These are phyloP conservation scores for Hypomontagnella submonticulosa DNA, from an alignment of 495 filamentous ascomycete species.

Conservation along the genomic window DNA sequence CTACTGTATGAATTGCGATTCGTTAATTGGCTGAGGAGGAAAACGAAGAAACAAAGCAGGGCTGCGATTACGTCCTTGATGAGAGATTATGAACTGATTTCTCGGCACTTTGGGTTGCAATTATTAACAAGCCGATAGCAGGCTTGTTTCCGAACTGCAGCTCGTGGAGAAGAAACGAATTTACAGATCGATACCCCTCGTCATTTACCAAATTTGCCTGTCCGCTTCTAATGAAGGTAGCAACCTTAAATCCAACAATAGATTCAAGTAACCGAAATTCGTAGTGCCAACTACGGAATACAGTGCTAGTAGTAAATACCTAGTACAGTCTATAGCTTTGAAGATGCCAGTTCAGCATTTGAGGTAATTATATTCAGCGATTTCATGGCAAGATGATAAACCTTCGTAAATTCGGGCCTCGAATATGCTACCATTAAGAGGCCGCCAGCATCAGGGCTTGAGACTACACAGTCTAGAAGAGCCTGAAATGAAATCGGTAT, in stretches of 20 bases:
- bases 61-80: constrained; percentile 17
- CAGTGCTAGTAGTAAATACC: not conserved
- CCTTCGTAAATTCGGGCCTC: constrained; percentile 5
- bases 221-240: not conserved
- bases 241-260: constrained; percentile 1
- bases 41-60: constrained; percentile 26
- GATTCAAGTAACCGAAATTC: too few species aligned
- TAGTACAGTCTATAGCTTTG: not conserved
- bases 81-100: constrained; percentile 36
- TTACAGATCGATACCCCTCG: not conserved
- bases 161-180: constrained; percentile 20
- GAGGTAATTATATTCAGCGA: not conserved
- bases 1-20: constrained; percentile 10
- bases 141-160: constrained; percentile 10
- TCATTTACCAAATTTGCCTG: not conserved
- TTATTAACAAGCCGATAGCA: constrained; percentile 18
- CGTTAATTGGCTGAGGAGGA: constrained; percentile 7
- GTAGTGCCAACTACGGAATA: not conserved
- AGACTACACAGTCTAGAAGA: constrained; percentile 10
- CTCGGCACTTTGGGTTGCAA: constrained; percentile 21
- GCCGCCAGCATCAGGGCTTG: constrained; percentile 8
- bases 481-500: constrained; percentile 23
- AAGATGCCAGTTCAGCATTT: too few species aligned
- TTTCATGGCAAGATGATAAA: not conserved
- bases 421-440: constrained; percentile 16